A percentile compares a stretch with the other conserved stretches of the same genome.
These are phyloP conservation scores for Cordyceps sp. DNA, from an alignment of 2,329 filamentous ascomycete genomes.

Conservation along the genomic window DNA sequence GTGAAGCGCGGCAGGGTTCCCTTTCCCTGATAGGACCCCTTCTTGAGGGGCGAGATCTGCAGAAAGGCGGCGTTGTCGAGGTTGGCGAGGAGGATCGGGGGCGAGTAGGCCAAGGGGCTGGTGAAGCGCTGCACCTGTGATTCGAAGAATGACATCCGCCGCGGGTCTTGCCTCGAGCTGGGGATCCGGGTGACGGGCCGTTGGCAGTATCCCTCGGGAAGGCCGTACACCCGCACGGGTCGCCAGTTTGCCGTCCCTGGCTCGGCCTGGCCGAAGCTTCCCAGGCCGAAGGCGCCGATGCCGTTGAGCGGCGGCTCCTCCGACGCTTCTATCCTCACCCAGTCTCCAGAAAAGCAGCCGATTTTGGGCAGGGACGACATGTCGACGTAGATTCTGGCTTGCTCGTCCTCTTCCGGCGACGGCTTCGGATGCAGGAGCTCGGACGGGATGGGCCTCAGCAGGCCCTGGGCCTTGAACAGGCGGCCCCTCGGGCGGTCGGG, in stretches of 20 bases:
- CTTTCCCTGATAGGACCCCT: slow-evolving; percentile 29
- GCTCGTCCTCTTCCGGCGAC: slow-evolving; percentile 60
- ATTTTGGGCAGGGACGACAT: slow-evolving; percentile 73
- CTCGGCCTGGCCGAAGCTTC: slow-evolving; percentile 37
- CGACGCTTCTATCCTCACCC: slow-evolving; percentile 71
- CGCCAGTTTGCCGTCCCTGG: slow-evolving; percentile 54
- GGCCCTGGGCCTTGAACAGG: slow-evolving; percentile 67
- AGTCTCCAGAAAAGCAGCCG: slow-evolving; percentile 94
- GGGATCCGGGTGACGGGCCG: slow-evolving; percentile 44
- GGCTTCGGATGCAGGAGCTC: slow-evolving; percentile 79
- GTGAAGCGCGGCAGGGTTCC: slow-evolving; percentile 39
- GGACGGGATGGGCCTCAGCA: slow-evolving; percentile 54
- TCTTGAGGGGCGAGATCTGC: slow-evolving; percentile 55
- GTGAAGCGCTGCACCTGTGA: slow-evolving; percentile 47
- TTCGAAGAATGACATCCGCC: slow-evolving; percentile 46
- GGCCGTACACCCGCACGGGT: slow-evolving; percentile 72
- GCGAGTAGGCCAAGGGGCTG: slow-evolving; percentile 53
- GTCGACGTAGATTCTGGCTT: slow-evolving; percentile 81
- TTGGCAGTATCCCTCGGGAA: slow-evolving; percentile 59
- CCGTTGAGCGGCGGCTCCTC: slow-evolving; percentile 56
- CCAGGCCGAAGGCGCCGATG: slow-evolving; percentile 49
- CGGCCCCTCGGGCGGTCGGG: slow-evolving; percentile 57
- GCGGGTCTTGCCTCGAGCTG: slow-evolving; percentile 32
- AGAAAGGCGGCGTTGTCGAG: slow-evolving; percentile 64
- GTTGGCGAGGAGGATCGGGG: slow-evolving; percentile 77